phyloP scores from a whole-genome alignment of 2,329 filamentous ascomycete species.

The Arthrinium phaeospermum region DNA sequence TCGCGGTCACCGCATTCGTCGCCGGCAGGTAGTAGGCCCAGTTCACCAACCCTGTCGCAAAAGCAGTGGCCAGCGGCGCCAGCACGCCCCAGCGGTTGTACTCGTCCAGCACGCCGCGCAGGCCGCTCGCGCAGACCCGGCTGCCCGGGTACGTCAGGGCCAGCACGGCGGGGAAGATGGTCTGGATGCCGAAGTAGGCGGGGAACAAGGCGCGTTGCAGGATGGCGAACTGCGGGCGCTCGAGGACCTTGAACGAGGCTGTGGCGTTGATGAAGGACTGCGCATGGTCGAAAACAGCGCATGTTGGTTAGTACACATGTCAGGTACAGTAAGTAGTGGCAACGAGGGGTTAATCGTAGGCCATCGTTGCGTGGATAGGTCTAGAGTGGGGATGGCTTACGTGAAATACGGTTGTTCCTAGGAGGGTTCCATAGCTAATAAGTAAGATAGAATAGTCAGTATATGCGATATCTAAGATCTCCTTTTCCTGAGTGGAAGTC shows the following conservation, averaged over 20 bases:
- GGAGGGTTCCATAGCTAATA: conserved; percentile 80
- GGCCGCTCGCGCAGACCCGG: conserved; percentile 50
- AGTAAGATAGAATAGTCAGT: conserved; percentile 6
- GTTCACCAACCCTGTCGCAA: conserved; percentile 75
- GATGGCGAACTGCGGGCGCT: conserved; percentile 79
- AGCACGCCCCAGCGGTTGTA: conserved; percentile 69
- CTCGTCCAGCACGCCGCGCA: conserved; percentile 63
- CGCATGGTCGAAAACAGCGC: not conserved
- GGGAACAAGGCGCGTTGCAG: conserved; percentile 85
- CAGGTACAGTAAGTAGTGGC: not conserved
- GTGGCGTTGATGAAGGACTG: conserved; percentile 79
- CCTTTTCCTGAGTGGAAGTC: not conserved
- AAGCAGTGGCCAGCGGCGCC: conserved; percentile 71
- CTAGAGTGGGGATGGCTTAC: conserved; percentile 46
- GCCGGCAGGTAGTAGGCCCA: conserved; percentile 73
- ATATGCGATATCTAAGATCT: not conserved
- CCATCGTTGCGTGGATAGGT: not conserved
- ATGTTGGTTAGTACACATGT: not conserved
- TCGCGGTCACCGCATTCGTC: conserved; percentile 75
- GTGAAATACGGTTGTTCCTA: conserved; percentile 89
- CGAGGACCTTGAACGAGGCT: conserved; percentile 76
- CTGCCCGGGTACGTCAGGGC: conserved; percentile 82
- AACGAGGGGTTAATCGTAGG: not conserved
- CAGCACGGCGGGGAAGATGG: conserved; percentile 72
- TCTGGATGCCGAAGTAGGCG: conserved; percentile 87